Base-by-base conservation (phyloP, 2,329 filamentous ascomycete species). In the Hymenoscyphus albidus region DNA sequence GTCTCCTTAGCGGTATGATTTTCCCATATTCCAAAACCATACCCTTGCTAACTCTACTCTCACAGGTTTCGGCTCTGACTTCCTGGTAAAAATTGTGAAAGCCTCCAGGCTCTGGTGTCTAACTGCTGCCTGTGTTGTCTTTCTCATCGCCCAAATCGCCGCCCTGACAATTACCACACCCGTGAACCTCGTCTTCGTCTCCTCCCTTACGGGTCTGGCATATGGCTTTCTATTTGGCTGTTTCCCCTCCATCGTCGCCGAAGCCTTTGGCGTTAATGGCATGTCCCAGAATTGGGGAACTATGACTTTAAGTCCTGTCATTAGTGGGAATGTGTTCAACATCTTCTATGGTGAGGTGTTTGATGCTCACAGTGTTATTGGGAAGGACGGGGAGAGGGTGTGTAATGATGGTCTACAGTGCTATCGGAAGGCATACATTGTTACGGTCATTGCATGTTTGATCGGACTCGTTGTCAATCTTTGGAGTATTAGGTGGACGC, bases 141-240 rank as follows among this genome's bases (percentile, higher is more conserved):
- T 98, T 78, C 86, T 88, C 48, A 67, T 89, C 1, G 93, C 91
- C 2, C 94, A 98, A 77, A 70, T 95, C 10, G 88, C 85, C 62
- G 94, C 91, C 7, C 82, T 94, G 42, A 85, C 81, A 48, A 87
- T 97, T 66, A 82, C 85, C 61, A 90, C 95, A 74, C 95, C 95
- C 0, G 83, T 92, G 72, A 80, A 87, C 51, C 85, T 98, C 0
- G 88, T 87, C 69, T 77, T 92, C 35, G 88, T 98, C 18, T 97
- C 93, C 0, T 85, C 88, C 0, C 83, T 96, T 27, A 96, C 91
- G 0, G 95, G 95, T 0, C 80, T 98, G 0, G 93, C 88, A 1
- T 99, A 99, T 76, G 95, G 95, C 2, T 92, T 96, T 69, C 82
- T 98, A 0, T 98, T 98, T 70, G 95, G 95, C 40, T 93, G 97